Percentiles rank a stretch among this genome's conserved stretches.
Evolutionary conservation across 2,329 filamentous ascomycete genomes (phyloP).

Genomic region (Cryphonectria carpinicola): DNA sequence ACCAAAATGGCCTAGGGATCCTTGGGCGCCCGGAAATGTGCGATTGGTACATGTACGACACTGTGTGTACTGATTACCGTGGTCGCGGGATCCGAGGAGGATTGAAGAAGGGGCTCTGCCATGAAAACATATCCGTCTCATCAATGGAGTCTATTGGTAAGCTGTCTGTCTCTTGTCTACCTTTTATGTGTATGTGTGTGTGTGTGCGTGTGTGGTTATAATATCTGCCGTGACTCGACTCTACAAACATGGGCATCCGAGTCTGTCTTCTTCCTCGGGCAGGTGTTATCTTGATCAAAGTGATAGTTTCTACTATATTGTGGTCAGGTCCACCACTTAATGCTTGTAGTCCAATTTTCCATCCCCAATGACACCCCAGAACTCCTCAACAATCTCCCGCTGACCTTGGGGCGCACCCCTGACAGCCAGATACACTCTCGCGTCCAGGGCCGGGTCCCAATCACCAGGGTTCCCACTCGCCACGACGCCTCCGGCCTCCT

Average conservation of each 20-base stretch:
- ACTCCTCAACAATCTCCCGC: slow-evolving; percentile 65
- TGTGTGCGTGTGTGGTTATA: background rate
- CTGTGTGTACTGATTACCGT: background rate
- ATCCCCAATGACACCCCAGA: slow-evolving; percentile 65
- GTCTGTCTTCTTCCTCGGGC: background rate
- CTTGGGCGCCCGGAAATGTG: background rate
- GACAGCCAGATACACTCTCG: slow-evolving; percentile 65
- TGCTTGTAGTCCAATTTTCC: slow-evolving; percentile 50
- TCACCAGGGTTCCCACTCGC: slow-evolving; percentile 73
- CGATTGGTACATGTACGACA: background rate
- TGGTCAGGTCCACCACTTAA: slow-evolving; percentile 26
- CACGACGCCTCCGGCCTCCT: slow-evolving; percentile 75
- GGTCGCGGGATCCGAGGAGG: background rate
- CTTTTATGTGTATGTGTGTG: background rate
- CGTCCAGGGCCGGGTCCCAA: slow-evolving; percentile 67
- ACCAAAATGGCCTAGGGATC: background rate
- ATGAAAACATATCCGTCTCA: background rate
- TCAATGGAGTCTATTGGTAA: background rate
- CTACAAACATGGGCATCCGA: background rate
- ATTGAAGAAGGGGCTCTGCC: background rate
- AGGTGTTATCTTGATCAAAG: background rate
- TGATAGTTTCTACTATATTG: background rate
- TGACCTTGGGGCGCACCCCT: slow-evolving; percentile 63
- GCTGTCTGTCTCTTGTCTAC: background rate
- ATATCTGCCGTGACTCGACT: background rate